phyloP scores from a whole-genome alignment of 2,329 filamentous ascomycete genomes.

The Mariannaea sp. region DNA sequence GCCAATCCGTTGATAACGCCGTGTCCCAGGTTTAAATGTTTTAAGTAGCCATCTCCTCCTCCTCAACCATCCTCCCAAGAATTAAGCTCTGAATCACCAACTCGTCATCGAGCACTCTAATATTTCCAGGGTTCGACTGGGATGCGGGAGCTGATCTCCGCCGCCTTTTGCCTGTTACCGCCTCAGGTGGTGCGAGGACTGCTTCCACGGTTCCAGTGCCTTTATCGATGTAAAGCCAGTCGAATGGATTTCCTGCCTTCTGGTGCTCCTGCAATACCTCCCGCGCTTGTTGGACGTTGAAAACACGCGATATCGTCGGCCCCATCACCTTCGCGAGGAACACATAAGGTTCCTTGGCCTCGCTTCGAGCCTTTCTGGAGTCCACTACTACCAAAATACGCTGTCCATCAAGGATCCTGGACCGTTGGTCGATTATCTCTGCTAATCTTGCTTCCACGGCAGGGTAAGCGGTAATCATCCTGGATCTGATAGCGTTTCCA shows the following conservation, averaged over 20 bases:
- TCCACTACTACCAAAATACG: slow-evolving; percentile 73
- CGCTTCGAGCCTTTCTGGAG: slow-evolving; percentile 59
- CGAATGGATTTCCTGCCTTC: slow-evolving; percentile 57
- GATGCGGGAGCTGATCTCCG: slow-evolving; percentile 38
- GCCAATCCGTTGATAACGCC: slow-evolving; percentile 23
- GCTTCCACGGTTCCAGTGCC: slow-evolving; percentile 58
- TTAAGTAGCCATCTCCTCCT: slow-evolving; percentile 49
- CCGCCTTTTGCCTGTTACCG: slow-evolving; percentile 47
- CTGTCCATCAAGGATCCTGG: slow-evolving; percentile 66
- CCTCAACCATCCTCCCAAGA: slow-evolving; percentile 75
- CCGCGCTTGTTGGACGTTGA: slow-evolving; percentile 68
- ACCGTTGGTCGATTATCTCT: slow-evolving; percentile 62
- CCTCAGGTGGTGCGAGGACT: slow-evolving; percentile 47
- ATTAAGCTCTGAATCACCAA: slow-evolving; percentile 93
- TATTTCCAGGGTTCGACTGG: slow-evolving; percentile 49
- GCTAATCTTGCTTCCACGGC: slow-evolving; percentile 59
- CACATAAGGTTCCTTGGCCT: slow-evolving; percentile 72
- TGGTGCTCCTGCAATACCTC: slow-evolving; percentile 59
- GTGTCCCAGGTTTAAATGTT: neutral
- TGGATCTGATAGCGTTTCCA: slow-evolving; percentile 76
- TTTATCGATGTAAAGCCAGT: slow-evolving; percentile 81
- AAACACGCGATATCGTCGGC: slow-evolving; percentile 69
- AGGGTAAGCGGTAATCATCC: slow-evolving; percentile 67
- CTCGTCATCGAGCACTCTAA: slow-evolving; percentile 79
- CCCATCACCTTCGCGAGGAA: slow-evolving; percentile 83